Percentiles rank a stretch among this genome's conserved stretches.
phyloP scores from a whole-genome alignment of 2,329 filamentous ascomycete genomes.

The Orbilia brochopaga region DNA sequence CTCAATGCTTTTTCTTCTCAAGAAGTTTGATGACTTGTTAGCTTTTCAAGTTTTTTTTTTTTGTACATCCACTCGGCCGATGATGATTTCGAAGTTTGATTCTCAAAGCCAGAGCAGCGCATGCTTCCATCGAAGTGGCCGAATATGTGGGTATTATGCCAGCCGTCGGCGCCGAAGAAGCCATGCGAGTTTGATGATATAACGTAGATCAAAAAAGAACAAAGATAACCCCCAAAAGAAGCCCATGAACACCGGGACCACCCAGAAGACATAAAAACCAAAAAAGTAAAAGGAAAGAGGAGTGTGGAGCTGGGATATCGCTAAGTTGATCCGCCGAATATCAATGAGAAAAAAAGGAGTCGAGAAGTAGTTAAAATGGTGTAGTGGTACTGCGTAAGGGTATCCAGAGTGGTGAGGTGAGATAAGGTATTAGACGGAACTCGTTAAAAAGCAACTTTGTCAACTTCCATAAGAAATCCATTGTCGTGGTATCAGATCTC shows the following conservation, averaged over 20 bases:
- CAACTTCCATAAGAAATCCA: constrained; percentile 15
- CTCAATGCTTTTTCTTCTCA: constrained; percentile 31
- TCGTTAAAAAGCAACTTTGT: constrained; percentile 28
- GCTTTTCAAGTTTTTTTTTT: constrained; percentile 50
- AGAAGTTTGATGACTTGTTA: constrained; percentile 43
- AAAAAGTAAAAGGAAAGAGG: constrained; percentile 46
- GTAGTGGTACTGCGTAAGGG: constrained; percentile 34
- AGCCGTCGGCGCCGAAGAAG: constrained; percentile 24
- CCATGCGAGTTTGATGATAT: constrained; percentile 45
- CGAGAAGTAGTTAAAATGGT: constrained; percentile 35
- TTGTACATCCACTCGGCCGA: constrained; percentile 39
- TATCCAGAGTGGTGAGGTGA: constrained; percentile 41
- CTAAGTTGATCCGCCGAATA: constrained; percentile 41
- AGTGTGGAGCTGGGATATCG: constrained; percentile 43
- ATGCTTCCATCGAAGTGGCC: constrained; percentile 13
- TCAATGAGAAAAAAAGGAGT: constrained; percentile 19
- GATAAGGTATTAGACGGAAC: constrained; percentile 39
- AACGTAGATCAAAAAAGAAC: constrained; percentile 24
- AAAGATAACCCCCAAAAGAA: constrained; percentile 43
- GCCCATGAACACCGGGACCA: constrained; percentile 48
- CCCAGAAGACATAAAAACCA: constrained; percentile 37
- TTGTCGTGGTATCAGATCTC: constrained; percentile 21
- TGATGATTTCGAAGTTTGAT: too few relatives aligned
- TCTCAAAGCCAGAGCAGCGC: constrained; percentile 8
- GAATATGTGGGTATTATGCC: constrained; percentile 50